Evolutionary conservation across 2,329 filamentous ascomycete species (phyloP).

Genomic region (Corinectria fuckeliana): DNA sequence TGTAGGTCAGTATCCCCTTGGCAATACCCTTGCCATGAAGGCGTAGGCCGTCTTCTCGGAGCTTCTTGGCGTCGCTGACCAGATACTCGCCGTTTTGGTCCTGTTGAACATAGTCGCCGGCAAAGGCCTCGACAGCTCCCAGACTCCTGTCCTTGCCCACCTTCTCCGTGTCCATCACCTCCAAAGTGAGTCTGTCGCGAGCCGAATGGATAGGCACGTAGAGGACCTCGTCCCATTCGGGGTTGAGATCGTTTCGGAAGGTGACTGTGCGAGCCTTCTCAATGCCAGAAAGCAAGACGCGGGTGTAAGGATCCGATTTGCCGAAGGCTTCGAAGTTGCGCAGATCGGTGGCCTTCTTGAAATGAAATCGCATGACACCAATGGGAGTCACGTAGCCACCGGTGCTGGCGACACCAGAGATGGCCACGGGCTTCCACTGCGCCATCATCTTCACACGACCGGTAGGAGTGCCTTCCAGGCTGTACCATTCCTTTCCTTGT

Average conservation of each 20-base stretch:
- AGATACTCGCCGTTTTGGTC: constrained; percentile 82
- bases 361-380: constrained; percentile 93
- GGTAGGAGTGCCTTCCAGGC: constrained; percentile 78
- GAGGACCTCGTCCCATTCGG: constrained; percentile 93
- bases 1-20: constrained; percentile 85
- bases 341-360: constrained; percentile 80
- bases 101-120: constrained; percentile 80
- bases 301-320: constrained; percentile 94
- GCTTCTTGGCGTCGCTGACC: constrained; percentile 76
- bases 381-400: constrained; percentile 93
- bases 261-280: constrained; percentile 93
- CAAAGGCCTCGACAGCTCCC: constrained; percentile 78
- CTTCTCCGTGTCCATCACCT: constrained; percentile 97
- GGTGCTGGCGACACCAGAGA: constrained; percentile 80
- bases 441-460: constrained; percentile 90
- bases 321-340: constrained; percentile 94
- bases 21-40: constrained; percentile 74
- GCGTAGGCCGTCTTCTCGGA: constrained; percentile 71
- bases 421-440: constrained; percentile 93
- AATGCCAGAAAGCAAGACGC: constrained; percentile 87
- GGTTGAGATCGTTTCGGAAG: constrained; percentile 93
- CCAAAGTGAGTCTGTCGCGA: constrained; percentile 83
- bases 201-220: constrained; percentile 89
- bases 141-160: constrained; percentile 90
- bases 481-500: constrained; percentile 97